Evolutionary conservation across 495 filamentous ascomycete species (phyloP).

Genomic region (Penicillium coffeae): DNA sequence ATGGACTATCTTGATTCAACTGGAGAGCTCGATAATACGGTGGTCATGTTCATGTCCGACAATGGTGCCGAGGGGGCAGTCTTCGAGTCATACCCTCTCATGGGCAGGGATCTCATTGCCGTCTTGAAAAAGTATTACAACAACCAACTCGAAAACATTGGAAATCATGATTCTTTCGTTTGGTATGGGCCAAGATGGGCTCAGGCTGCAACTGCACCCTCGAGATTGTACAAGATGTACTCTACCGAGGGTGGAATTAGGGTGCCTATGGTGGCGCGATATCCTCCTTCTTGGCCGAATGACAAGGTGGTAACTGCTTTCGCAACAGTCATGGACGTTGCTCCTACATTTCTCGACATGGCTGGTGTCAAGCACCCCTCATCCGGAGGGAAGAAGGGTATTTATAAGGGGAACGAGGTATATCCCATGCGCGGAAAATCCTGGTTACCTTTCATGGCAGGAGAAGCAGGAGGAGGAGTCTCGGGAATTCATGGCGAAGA

Average conservation of each 20-base stretch:
- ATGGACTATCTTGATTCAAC: slow-evolving; percentile 42
- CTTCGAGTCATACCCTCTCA: slow-evolving; percentile 14
- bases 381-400: slow-evolving; percentile 42
- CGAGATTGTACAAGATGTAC: slow-evolving; percentile 44
- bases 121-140: slow-evolving; percentile 59
- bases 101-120: slow-evolving; percentile 10
- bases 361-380: slow-evolving; percentile 46
- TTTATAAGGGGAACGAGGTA: no score
- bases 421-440: slow-evolving; percentile 44
- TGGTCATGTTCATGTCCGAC: slow-evolving; percentile 61
- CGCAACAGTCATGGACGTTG: slow-evolving; percentile 50
- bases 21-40: slow-evolving; percentile 53
- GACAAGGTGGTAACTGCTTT: no score
- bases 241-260: slow-evolving; percentile 49
- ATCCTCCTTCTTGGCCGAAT: no score
- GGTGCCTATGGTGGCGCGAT: no score
- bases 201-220: slow-evolving; percentile 50
- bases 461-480: no score
- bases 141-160: slow-evolving; percentile 55
- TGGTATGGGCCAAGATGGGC: slow-evolving; percentile 57
- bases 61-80: slow-evolving; percentile 57
- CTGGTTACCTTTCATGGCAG: neutral
- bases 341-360: slow-evolving; percentile 47
- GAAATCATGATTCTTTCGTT: slow-evolving; percentile 51
- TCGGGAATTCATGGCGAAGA: slow-evolving; percentile 15